Conservation (phyloP, 108 stramenopile genomes). For the Discostella stelligeroides region DNA sequence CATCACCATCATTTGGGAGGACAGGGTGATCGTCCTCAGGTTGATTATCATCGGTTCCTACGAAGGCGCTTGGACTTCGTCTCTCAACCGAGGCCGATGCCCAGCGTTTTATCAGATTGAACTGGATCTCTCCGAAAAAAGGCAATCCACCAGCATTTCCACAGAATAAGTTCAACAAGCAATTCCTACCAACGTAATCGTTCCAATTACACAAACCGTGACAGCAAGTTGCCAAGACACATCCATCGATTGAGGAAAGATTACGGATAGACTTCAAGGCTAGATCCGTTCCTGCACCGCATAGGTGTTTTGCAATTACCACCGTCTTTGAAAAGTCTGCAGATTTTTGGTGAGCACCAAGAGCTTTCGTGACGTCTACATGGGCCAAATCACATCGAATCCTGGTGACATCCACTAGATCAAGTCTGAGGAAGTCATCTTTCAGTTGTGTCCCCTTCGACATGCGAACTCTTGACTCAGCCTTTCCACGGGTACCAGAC, state of each 20-base stretch:
- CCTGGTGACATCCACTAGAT: constrained; percentile 59
- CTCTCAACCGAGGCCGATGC: constrained; percentile 62
- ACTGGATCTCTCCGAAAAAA: constrained; percentile 67
- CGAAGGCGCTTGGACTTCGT: not conserved
- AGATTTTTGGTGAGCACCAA: constrained; percentile 7
- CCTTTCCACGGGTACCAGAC: constrained; percentile 78
- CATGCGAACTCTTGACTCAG: constrained; percentile 71
- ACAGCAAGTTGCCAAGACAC: constrained; percentile 86
- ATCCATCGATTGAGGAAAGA: constrained; percentile 51
- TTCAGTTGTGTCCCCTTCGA: constrained; percentile 19
- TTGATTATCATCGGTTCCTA: constrained; percentile 8
- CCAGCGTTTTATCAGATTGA: constrained; percentile 76
- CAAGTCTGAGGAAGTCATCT: constrained; percentile 34
- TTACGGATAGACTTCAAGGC: constrained; percentile 69
- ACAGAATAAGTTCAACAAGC: constrained; percentile 46
- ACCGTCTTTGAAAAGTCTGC: constrained; percentile 38
- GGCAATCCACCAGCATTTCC: constrained; percentile 32
- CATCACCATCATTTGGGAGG: not conserved
- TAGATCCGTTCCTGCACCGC: constrained; percentile 81
- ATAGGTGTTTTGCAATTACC: constrained; percentile 81
- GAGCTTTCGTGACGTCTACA: constrained; percentile 58
- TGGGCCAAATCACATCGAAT: constrained; percentile 82
- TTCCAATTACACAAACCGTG: constrained; percentile 84
- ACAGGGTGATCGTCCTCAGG: constrained; percentile 16
- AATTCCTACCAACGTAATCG: constrained; percentile 81